Evolutionary conservation across 1,284 basidiomycete species (phyloP).

Genomic region (Cutaneotrichosporon spelunceum): DNA sequence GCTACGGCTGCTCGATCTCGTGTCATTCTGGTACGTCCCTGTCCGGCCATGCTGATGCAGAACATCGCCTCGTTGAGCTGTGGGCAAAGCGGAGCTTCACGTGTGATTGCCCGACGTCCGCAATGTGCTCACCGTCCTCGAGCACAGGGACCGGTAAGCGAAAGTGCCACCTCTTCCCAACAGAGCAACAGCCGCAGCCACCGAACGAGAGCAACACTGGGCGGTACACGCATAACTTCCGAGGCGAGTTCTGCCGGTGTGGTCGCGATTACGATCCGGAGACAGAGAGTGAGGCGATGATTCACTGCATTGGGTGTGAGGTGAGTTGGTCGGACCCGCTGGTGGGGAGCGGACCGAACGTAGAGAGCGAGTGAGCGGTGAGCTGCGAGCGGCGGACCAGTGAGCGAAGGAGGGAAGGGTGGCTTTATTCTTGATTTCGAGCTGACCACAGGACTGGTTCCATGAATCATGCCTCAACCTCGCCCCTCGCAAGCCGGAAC

Average conservation of each 20-base stretch:
- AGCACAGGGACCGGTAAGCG: slow-evolving; percentile 13
- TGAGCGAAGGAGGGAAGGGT: not conserved
- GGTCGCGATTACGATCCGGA: slow-evolving; percentile 49
- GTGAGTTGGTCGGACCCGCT: slow-evolving; percentile 32
- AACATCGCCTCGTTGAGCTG: slow-evolving; percentile 49
- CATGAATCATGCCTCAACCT: slow-evolving; percentile 49
- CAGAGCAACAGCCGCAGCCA: slow-evolving; percentile 33
- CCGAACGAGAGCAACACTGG: slow-evolving; percentile 36
- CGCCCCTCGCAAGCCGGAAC: slow-evolving; percentile 14
- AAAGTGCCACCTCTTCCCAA: slow-evolving; percentile 37
- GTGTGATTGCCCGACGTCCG: slow-evolving; percentile 51
- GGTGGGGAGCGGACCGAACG: no score
- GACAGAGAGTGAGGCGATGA: slow-evolving; percentile 49
- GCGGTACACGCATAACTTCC: slow-evolving; percentile 42
- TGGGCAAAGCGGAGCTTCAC: slow-evolving; percentile 46
- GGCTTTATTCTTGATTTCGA: not conserved
- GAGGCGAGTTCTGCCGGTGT: slow-evolving; percentile 49
- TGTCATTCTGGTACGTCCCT: slow-evolving; percentile 47
- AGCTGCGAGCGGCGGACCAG: not conserved
- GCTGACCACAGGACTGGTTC: slow-evolving; percentile 41
- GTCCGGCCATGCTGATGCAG: slow-evolving; percentile 23
- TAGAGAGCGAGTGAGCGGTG: not conserved
- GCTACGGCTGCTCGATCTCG: slow-evolving; percentile 51
- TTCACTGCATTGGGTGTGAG: slow-evolving; percentile 49
- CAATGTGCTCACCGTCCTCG: slow-evolving; percentile 21